Conservation (phyloP, 1,284 basidiomycete genomes). For the Sanguinoderma infundibulare region DNA sequence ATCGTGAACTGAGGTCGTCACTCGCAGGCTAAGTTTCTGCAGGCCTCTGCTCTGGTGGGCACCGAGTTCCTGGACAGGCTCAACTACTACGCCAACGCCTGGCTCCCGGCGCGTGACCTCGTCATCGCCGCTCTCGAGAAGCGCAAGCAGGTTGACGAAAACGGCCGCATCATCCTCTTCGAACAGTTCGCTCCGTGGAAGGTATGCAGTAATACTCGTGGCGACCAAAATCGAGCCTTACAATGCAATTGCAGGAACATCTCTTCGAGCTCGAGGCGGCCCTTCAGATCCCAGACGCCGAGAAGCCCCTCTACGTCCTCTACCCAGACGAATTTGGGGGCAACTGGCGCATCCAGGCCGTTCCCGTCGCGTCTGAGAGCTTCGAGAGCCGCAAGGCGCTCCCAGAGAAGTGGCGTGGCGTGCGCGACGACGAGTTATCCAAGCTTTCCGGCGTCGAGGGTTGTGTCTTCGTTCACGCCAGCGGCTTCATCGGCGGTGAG, state of each 20-base stretch:
- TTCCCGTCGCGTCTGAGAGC: constrained; percentile 81
- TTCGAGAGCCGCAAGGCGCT: constrained; percentile 93
- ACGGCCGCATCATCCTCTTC: constrained; percentile 83
- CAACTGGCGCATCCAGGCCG: constrained; percentile 95
- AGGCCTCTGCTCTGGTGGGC: constrained; percentile 86
- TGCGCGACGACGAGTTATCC: constrained; percentile 85
- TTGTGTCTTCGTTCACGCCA: constrained; percentile 92
- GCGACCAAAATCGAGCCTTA: too few relatives aligned
- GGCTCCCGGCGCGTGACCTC: constrained; percentile 91
- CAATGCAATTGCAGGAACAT: constrained; percentile 70
- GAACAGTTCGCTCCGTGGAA: constrained; percentile 89
- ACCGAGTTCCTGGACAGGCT: constrained; percentile 85
- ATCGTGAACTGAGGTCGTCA: not conserved
- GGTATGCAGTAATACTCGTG: constrained; percentile 50
- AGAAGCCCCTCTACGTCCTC: constrained; percentile 81
- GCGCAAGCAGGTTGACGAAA: constrained; percentile 69
- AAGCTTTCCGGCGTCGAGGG: constrained; percentile 80
- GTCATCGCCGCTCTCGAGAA: constrained; percentile 71
- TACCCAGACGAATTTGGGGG: constrained; percentile 84
- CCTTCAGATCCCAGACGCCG: constrained; percentile 44
- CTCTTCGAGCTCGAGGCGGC: constrained; percentile 85
- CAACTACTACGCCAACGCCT: constrained; percentile 85
- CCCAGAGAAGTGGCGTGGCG: constrained; percentile 92
- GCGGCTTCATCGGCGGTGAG: constrained; percentile 94
- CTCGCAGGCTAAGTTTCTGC: constrained; percentile 70